Conservation (phyloP, 1,139 yeast species). For the Blastobotrys serpentis region DNA sequence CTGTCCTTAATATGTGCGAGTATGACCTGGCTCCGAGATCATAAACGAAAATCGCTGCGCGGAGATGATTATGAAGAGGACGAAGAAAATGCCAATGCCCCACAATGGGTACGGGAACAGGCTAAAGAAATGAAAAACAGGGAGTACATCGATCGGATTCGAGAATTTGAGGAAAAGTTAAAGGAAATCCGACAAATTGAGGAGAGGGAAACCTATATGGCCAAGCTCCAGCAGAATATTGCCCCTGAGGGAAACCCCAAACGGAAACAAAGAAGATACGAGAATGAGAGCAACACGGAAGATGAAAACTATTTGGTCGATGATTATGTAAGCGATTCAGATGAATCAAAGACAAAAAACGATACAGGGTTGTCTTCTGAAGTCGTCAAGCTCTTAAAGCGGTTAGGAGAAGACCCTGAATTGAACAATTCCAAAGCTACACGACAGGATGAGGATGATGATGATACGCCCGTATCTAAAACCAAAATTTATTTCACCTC, state of each 20-base stretch:
- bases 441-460: not conserved
- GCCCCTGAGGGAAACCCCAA: not conserved
- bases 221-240: not conserved
- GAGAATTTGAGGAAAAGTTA: slow-evolving; percentile 44
- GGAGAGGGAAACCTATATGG: slow-evolving; percentile 21
- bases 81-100: slow-evolving; percentile 45
- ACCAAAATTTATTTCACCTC: slow-evolving; percentile 66
- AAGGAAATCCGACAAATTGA: slow-evolving; percentile 30
- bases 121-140: slow-evolving; percentile 31
- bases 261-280: not conserved
- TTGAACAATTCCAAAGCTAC: not conserved
- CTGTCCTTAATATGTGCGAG: slow-evolving; percentile 82
- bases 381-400: slow-evolving; percentile 25
- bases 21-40: slow-evolving; percentile 78
- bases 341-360: slow-evolving; percentile 16
- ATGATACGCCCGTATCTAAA: slow-evolving; percentile 1
- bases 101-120: slow-evolving; percentile 40
- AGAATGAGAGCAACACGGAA: slow-evolving; percentile 24
- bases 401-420: slow-evolving; percentile 13
- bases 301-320: slow-evolving; percentile 41
- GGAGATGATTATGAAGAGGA: too few relatives aligned
- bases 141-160: slow-evolving; percentile 38
- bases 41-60: slow-evolving; percentile 43
- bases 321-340: slow-evolving; percentile 41
- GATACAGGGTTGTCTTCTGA: slow-evolving; percentile 23